Evolutionary conservation across 805 yeast genomes (phyloP).

Genomic region (Dipodascopsis uninucleata): DNA sequence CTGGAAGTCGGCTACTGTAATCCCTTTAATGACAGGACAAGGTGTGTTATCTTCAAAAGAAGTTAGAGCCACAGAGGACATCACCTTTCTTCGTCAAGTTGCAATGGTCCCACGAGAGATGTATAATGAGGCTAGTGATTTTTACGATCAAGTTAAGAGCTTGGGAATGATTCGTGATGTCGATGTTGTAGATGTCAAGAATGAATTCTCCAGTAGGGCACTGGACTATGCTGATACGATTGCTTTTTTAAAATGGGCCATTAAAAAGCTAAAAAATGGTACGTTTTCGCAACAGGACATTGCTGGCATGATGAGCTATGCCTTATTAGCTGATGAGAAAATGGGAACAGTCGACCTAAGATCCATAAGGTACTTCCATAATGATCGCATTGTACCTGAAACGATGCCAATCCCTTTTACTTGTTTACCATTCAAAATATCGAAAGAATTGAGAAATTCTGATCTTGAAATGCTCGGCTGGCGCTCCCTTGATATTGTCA

Average conservation of each 20-base stretch:
- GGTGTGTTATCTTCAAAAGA: conserved; percentile 35
- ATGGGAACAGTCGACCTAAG: conserved; percentile 30
- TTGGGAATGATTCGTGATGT: conserved; percentile 31
- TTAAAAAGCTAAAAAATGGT: conserved; percentile 15
- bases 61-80: conserved; percentile 33
- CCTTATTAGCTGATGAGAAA: conserved; percentile 29
- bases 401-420: conserved; percentile 34
- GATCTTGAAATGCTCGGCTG: conserved; percentile 33
- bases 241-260: conserved; percentile 34
- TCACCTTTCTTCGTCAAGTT: conserved; percentile 29
- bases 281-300: conserved; percentile 21
- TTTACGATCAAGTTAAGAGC: conserved; percentile 31
- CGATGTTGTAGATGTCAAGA: conserved; percentile 30
- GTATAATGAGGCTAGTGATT: conserved; percentile 27
- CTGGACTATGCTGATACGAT: conserved; percentile 26
- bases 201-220: conserved; percentile 34
- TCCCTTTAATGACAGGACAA: conserved; percentile 35
- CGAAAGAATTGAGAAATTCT: conserved; percentile 18
- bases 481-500: conserved; percentile 27
- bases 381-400: conserved; percentile 28
- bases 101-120: conserved; percentile 33
- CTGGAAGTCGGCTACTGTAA: conserved; percentile 34
- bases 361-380: conserved; percentile 31
- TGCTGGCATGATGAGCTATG: conserved; percentile 22
- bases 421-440: conserved; percentile 34